phyloP scores from a whole-genome alignment of 805 yeast species.

The Wickerhamomyces chaumierensis region DNA sequence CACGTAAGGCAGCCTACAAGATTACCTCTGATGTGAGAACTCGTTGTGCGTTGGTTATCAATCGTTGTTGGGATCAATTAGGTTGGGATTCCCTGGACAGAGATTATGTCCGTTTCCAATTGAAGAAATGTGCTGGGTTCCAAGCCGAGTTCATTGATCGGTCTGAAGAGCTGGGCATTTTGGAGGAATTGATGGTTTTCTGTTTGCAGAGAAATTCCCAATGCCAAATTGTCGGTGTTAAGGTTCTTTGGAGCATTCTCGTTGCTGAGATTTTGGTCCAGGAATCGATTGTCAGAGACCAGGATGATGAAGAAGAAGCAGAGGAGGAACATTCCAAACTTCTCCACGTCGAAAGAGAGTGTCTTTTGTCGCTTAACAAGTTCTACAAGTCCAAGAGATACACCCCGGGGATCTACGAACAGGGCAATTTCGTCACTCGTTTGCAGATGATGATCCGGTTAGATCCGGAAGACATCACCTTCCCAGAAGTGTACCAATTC shows the following conservation, averaged over 20 bases:
- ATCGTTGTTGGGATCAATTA: conserved; percentile 61
- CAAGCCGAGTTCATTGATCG: conserved; percentile 55
- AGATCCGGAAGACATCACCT: conserved; percentile 58
- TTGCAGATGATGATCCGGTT: conserved; percentile 38
- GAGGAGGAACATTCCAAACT: conserved; percentile 40
- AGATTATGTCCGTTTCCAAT: conserved; percentile 44
- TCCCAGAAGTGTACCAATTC: conserved; percentile 34
- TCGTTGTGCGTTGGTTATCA: conserved; percentile 42
- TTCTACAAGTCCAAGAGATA: conserved; percentile 47
- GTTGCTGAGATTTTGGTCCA: conserved; percentile 54
- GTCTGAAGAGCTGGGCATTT: conserved; percentile 31
- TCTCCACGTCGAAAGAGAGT: conserved; percentile 50
- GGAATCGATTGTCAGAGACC: conserved; percentile 19
- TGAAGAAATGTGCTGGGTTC: conserved; percentile 54
- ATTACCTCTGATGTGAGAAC: conserved; percentile 56
- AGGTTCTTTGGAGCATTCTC: conserved; percentile 59
- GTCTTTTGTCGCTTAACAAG: conserved; percentile 52
- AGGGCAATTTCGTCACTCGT: conserved; percentile 37
- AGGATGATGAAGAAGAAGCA: conserved; percentile 34
- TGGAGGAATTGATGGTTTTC: conserved; percentile 54
- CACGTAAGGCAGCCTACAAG: conserved; percentile 56
- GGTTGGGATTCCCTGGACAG: conserved; percentile 52
- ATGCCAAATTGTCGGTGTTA: conserved; percentile 53
- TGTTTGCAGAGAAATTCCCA: conserved; percentile 55
- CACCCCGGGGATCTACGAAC: conserved; percentile 45